Percentiles rank a stretch among this genome's conserved stretches.
Conservation (phyloP, 2,329 filamentous ascomycete genomes). For the Fusarium clavum region DNA sequence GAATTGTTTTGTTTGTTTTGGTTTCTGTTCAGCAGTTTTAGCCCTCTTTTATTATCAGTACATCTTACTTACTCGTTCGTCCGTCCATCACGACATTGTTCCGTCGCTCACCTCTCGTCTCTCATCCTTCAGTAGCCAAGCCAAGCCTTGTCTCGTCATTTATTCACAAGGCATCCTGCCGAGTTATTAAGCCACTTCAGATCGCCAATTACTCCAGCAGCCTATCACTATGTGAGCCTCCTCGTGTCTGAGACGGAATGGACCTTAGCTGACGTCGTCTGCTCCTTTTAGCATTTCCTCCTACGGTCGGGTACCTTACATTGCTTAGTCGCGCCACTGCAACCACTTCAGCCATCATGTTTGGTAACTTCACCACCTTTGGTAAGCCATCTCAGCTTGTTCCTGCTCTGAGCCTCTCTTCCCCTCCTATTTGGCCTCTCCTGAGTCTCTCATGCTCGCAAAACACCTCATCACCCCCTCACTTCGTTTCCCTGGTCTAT, state of each 20-base stretch:
- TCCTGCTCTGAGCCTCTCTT: neutral
- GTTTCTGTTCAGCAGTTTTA: constrained; percentile 1
- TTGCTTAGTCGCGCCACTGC: constrained; percentile 37
- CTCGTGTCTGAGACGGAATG: constrained; percentile 14
- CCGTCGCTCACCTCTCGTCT: constrained; percentile 7
- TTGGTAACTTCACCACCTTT: constrained; percentile 56
- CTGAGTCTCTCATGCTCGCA: constrained; percentile 18
- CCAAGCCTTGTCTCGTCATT: neutral
- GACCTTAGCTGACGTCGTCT: constrained; percentile 30
- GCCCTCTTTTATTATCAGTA: neutral
- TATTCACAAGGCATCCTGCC: neutral
- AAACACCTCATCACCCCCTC: constrained; percentile 39
- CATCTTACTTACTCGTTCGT: neutral
- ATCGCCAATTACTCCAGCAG: neutral
- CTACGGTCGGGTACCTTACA: constrained; percentile 26
- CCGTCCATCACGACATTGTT: constrained; percentile 1
- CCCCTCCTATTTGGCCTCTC: neutral
- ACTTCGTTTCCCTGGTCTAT: constrained; percentile 21
- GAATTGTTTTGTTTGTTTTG: neutral
- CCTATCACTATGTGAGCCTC: constrained; percentile 24
- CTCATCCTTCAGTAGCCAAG: constrained; percentile 5
- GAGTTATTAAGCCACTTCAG: neutral
- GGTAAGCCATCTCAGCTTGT: constrained; percentile 48
- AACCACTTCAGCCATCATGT: constrained; percentile 52
- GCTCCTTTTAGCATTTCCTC: constrained; percentile 24